phyloP scores from a whole-genome alignment of 2,329 filamentous ascomycete species.

The Diplodia seriata region DNA sequence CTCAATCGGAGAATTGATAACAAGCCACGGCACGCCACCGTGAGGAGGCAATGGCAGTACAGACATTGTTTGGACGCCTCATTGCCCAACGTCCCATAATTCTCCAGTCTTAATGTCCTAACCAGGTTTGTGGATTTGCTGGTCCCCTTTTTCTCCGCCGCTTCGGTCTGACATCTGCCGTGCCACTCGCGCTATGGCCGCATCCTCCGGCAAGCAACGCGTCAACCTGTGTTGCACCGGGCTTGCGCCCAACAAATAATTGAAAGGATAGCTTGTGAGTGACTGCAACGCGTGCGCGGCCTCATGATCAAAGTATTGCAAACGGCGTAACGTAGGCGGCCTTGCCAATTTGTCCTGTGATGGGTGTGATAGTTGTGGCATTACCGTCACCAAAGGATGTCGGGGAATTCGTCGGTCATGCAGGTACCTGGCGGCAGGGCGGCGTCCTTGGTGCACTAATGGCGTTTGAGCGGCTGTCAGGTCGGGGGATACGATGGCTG shows the following conservation, averaged over 20 bases:
- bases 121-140: constrained; percentile 24
- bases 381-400: constrained; percentile 1
- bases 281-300: not conserved
- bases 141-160: constrained; percentile 10
- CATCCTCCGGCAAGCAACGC: not conserved
- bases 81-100: constrained; percentile 9
- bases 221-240: not conserved
- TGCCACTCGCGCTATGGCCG: constrained; percentile 9
- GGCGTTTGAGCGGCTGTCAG: constrained; percentile 8
- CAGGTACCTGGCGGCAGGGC: constrained; percentile 60
- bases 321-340: not conserved
- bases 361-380: not conserved
- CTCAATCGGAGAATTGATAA: constrained; percentile 31
- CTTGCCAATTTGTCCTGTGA: not conserved
- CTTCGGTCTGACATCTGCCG: constrained; percentile 30
- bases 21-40: constrained; percentile 18
- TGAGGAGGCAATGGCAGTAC: not conserved
- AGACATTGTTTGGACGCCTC: constrained; percentile 20
- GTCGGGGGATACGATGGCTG: not conserved
- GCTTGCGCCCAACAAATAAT: constrained; percentile 26
- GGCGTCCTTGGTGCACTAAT: constrained; percentile 45
- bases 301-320: constrained; percentile 8
- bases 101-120: constrained; percentile 14
- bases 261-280: constrained; percentile 2
- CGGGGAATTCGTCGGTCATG: constrained; percentile 50